These are phyloP conservation scores for Bryoglossum gracile DNA, from an alignment of 495 filamentous ascomycete genomes.

Conservation along the genomic window DNA sequence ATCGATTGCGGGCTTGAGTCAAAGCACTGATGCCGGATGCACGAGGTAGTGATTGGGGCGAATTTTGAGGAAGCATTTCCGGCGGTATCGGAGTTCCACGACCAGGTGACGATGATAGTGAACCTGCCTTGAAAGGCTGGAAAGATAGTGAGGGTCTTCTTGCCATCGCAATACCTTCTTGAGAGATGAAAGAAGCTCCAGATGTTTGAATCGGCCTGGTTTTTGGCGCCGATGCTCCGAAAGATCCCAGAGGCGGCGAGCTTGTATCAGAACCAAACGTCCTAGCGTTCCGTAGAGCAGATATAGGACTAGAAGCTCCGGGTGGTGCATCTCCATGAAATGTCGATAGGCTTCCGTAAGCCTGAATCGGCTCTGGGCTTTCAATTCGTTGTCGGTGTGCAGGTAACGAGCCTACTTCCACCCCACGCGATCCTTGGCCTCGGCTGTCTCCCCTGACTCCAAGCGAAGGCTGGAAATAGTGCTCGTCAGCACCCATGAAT, in stretches of 20 bases:
- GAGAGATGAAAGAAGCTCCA: constrained; percentile 50
- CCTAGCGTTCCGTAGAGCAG: constrained; percentile 65
- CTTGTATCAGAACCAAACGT: constrained; percentile 49
- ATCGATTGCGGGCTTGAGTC: constrained; percentile 59
- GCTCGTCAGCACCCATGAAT: constrained; percentile 88
- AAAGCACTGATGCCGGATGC: constrained; percentile 45
- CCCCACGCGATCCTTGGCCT: constrained; percentile 32
- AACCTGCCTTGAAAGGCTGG: constrained; percentile 90
- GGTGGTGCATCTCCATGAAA: constrained; percentile 77
- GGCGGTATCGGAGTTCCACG: constrained; percentile 11
- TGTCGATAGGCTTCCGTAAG: constrained; percentile 88
- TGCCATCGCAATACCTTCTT: constrained; percentile 36
- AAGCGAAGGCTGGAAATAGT: constrained; percentile 73
- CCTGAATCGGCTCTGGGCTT: constrained; percentile 60
- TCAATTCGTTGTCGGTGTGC: constrained; percentile 39
- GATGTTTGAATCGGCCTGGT: constrained; percentile 51
- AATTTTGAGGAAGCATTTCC: constrained; percentile 39
- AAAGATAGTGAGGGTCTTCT: constrained; percentile 81
- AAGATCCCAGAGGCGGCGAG: constrained; percentile 50
- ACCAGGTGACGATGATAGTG: constrained; percentile 81
- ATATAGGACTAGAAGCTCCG: constrained; percentile 75
- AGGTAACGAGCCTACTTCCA: constrained; percentile 72
- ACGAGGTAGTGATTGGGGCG: constrained; percentile 52
- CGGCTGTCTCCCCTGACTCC: constrained; percentile 23
- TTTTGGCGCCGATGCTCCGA: constrained; percentile 53